Conservation (phyloP, 1,284 basidiomycete genomes). For the Chalciporus sp. region DNA sequence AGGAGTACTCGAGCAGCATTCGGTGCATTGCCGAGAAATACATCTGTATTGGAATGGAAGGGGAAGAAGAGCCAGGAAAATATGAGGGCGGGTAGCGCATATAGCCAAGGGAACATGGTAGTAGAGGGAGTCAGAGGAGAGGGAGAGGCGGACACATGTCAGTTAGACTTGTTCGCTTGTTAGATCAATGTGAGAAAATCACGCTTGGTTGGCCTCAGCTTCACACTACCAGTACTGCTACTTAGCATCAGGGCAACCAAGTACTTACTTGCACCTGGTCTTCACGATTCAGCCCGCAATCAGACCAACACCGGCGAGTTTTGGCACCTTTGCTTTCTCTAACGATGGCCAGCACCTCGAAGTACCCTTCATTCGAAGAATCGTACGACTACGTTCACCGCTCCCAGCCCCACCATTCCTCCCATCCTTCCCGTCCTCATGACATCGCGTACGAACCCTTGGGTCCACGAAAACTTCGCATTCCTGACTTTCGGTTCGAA, state of each 20-base stretch:
- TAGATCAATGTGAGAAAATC: background rate
- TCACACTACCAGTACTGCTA: background rate
- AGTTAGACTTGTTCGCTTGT: background rate
- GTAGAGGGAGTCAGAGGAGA: background rate
- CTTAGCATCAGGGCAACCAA: background rate
- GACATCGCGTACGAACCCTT: constrained; percentile 18
- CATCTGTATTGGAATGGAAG: constrained; percentile 23
- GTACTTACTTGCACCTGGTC: too few relatives aligned
- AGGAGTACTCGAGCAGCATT: constrained; percentile 51
- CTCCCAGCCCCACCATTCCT: constrained; percentile 1
- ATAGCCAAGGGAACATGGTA: constrained; percentile 24
- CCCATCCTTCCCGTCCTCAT: constrained; percentile 18
- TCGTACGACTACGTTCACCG: constrained; percentile 20
- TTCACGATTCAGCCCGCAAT: background rate
- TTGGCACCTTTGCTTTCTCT: background rate
- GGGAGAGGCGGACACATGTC: background rate
- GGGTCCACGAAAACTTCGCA: constrained; percentile 39
- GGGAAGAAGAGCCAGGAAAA: constrained; percentile 31
- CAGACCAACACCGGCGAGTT: constrained; percentile 8
- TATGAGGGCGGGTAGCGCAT: constrained; percentile 20
- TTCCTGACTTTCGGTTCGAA: constrained; percentile 76
- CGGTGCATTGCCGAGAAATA: constrained; percentile 14
- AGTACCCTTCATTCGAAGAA: constrained; percentile 9
- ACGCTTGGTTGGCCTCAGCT: background rate
- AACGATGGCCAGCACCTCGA: constrained; percentile 24